Evolutionary conservation across 257 asterid genomes (phyloP).

Genomic region (Datura wrightii): DNA sequence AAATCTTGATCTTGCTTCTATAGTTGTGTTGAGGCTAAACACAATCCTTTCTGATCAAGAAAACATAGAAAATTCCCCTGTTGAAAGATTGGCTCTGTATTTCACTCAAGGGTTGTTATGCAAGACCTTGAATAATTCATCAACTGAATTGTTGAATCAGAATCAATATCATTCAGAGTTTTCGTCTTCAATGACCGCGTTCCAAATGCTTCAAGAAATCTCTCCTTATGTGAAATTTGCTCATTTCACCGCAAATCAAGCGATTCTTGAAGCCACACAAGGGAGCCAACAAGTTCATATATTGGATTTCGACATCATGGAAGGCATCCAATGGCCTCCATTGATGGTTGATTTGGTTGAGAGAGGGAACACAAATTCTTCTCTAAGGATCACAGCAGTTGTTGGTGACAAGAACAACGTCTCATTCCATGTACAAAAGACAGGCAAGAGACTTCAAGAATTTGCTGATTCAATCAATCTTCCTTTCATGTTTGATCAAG

Average conservation of each 20-base stretch:
- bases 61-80: constrained; percentile 29
- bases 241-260: constrained; percentile 57
- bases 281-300: constrained; percentile 44
- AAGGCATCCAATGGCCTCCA: constrained; percentile 57
- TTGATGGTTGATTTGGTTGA: constrained; percentile 46
- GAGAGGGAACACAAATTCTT: constrained; percentile 35
- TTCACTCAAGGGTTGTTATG: constrained; percentile 44
- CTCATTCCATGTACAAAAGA: constrained; percentile 15
- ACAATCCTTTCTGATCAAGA: constrained; percentile 40
- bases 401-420: constrained; percentile 24
- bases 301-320: constrained; percentile 51
- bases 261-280: constrained; percentile 46
- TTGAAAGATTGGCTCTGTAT: constrained; percentile 44
- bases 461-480: constrained; percentile 50
- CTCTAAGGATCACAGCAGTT: constrained; percentile 49
- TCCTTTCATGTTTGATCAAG: constrained; percentile 41
- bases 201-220: constrained; percentile 50
- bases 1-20: constrained; percentile 40
- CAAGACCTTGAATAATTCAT: constrained; percentile 28
- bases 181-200: constrained; percentile 32
- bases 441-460: constrained; percentile 45
- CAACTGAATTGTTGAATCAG: background rate
- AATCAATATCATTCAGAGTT: background rate
- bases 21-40: constrained; percentile 39
- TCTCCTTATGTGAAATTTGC: constrained; percentile 52